A percentile compares a stretch with the other conserved stretches of the same genome.
Conservation (phyloP, 2,329 filamentous ascomycete genomes). For the Monosporascus cannonballus region DNA sequence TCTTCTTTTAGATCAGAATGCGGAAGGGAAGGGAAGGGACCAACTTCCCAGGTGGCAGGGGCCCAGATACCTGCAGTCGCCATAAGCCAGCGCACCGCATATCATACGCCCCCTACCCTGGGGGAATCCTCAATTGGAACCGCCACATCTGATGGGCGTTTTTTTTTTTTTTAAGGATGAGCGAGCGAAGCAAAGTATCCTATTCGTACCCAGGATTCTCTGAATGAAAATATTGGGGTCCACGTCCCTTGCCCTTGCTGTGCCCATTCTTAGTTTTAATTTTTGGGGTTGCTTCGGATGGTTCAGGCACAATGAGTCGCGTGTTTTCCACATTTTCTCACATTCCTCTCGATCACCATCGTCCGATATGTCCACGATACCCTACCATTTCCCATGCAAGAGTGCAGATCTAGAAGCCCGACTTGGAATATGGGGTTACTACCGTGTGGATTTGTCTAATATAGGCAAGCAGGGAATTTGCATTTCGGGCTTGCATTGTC, state of each 20-base stretch:
- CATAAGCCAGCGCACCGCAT: not conserved
- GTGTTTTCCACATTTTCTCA: not conserved
- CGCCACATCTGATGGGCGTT: not conserved
- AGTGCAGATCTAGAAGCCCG: no score
- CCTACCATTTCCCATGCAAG: no score
- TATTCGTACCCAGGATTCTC: not conserved
- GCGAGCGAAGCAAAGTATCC: not conserved
- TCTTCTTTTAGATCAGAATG: no score
- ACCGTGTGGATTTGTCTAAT: no score
- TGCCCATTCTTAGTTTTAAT: no score
- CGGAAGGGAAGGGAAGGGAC: no score
- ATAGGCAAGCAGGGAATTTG: no score
- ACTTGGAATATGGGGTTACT: no score
- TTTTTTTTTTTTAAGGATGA: not conserved
- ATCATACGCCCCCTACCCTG: not conserved
- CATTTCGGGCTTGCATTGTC: no score
- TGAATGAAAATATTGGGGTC: not conserved
- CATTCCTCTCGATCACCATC: not conserved
- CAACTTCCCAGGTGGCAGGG: not conserved
- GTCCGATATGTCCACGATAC: not conserved
- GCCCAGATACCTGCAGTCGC: not conserved
- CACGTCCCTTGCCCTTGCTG: not conserved
- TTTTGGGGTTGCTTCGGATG: no score
- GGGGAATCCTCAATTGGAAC: not conserved
- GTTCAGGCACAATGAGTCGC: not conserved